Evolutionary conservation across 208 protist genomes (phyloP).

Genomic region (Acanthamoeba divionensis): DNA sequence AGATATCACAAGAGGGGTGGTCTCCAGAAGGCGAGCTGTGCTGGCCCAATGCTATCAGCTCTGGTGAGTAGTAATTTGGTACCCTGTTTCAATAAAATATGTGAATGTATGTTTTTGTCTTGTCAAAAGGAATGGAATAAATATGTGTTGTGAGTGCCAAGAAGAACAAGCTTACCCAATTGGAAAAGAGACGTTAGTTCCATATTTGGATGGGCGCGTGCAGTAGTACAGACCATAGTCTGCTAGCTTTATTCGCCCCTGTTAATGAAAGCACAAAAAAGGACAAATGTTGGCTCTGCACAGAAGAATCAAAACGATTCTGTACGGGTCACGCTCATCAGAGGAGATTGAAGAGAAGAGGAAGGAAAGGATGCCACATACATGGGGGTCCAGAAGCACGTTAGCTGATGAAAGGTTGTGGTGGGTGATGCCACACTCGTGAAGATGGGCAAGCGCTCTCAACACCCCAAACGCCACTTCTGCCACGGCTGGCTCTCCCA

Average conservation of each 20-base stretch:
- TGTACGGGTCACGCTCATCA: no score
- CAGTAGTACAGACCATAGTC: slow-evolving; percentile 39
- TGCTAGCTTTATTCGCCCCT: slow-evolving; percentile 22
- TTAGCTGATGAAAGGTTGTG: slow-evolving; percentile 21
- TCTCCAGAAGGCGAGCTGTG: neutral
- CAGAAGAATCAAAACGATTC: no score
- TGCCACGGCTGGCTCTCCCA: neutral
- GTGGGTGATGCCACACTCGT: slow-evolving; percentile 26
- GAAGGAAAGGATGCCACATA: neutral
- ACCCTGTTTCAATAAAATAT: neutral
- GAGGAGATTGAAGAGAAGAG: neutral
- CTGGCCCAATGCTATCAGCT: neutral
- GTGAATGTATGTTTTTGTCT: neutral
- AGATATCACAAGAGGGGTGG: slow-evolving; percentile 22
- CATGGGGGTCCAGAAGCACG: neutral
- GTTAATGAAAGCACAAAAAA: neutral
- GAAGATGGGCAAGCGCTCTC: neutral
- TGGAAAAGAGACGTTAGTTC: neutral
- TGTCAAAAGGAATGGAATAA: neutral
- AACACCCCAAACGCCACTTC: slow-evolving; percentile 17
- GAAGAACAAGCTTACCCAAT: neutral
- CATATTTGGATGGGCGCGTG: slow-evolving; percentile 15
- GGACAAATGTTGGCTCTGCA: neutral
- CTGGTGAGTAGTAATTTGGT: slow-evolving; percentile 1
- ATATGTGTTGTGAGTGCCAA: neutral